These are phyloP conservation scores for Yamadazyma takamatsuzukensis DNA, from an alignment of 805 yeast genomes.

Conservation along the genomic window DNA sequence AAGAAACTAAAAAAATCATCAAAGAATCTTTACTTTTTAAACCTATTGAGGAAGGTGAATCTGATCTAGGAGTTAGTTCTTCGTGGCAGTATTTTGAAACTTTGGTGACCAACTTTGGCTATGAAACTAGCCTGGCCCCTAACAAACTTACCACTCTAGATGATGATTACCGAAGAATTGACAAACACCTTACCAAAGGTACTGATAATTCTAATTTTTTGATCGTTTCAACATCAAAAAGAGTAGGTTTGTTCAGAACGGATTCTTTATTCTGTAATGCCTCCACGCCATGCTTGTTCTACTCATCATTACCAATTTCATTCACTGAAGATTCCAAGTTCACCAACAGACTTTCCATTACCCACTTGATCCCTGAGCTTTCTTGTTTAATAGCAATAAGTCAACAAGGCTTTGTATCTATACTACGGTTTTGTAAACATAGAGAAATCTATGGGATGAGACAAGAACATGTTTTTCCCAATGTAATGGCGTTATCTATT, in stretches of 20 bases:
- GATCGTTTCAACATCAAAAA: slow-evolving; percentile 42
- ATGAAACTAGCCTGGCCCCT: slow-evolving; percentile 11
- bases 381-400: slow-evolving; percentile 31
- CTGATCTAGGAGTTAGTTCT: slow-evolving; percentile 33
- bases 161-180: slow-evolving; percentile 33
- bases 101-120: slow-evolving; percentile 14
- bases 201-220: slow-evolving; percentile 3
- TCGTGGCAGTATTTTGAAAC: slow-evolving; percentile 32
- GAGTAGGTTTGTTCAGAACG: slow-evolving; percentile 42
- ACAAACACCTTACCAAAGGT: no score
- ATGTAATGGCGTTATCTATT: slow-evolving; percentile 24
- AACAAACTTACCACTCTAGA: slow-evolving; percentile 23
- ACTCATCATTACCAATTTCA: slow-evolving; percentile 29
- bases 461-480: slow-evolving; percentile 41
- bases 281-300: slow-evolving; percentile 41
- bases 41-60: slow-evolving; percentile 9
- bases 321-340: slow-evolving; percentile 31
- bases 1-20: slow-evolving; percentile 24
- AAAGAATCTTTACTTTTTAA: slow-evolving; percentile 42
- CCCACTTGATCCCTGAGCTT: slow-evolving; percentile 32
- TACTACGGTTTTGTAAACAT: slow-evolving; percentile 34
- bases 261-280: slow-evolving; percentile 47
- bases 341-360: slow-evolving; percentile 34
- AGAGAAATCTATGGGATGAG: slow-evolving; percentile 40
- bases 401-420: slow-evolving; percentile 35